Evolutionary conservation across 192 early-diverging fungal species (phyloP).

Genomic region (Entomortierella parvispora): DNA sequence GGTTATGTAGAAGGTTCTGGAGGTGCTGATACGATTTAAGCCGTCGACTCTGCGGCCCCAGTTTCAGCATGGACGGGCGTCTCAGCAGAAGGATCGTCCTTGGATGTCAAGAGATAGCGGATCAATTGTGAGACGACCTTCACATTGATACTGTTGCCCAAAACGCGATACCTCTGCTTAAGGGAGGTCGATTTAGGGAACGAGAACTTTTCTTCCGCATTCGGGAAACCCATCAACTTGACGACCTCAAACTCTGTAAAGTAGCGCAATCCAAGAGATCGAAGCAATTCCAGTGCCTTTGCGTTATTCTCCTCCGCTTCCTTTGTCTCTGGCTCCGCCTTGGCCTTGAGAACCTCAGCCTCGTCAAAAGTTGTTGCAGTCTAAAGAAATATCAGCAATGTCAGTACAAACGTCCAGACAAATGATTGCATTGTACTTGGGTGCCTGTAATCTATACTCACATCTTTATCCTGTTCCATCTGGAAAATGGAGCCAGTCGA

Average conservation of each 20-base stretch:
- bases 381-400: conserved; percentile 13
- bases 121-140: conserved; percentile 83
- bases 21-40: too few relatives aligned
- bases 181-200: conserved; percentile 74
- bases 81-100: neutral
- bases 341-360: conserved; percentile 30
- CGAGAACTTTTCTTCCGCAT: conserved; percentile 59
- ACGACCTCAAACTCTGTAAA: conserved; percentile 76
- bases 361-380: conserved; percentile 48
- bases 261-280: conserved; percentile 56
- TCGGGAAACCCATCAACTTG: conserved; percentile 83
- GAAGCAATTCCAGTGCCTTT: conserved; percentile 48
- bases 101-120: conserved; percentile 66
- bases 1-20: too few relatives aligned
- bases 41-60: neutral
- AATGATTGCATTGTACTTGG: neutral
- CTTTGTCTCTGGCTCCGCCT: neutral
- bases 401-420: neutral
- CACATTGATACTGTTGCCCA: conserved; percentile 94
- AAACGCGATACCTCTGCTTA: conserved; percentile 83
- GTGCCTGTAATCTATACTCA: conserved; percentile 29
- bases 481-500: conserved; percentile 67
- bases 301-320: conserved; percentile 35
- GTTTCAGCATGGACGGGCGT: neutral
- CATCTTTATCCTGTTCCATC: conserved; percentile 58